Conservation (phyloP, 257 asterid genomes). For the Solanum megistacrolobum region DNA sequence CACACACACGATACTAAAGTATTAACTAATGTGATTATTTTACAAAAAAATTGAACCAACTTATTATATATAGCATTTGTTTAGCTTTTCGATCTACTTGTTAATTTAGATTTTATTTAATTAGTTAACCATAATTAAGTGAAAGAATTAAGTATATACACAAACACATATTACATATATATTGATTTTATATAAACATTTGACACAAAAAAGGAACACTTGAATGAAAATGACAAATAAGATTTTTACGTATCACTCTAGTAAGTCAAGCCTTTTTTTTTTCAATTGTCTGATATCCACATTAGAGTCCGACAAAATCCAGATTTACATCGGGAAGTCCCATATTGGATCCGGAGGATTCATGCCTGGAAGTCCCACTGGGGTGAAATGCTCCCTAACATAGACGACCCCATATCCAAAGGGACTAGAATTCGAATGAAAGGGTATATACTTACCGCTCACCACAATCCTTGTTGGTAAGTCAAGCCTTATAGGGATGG, state of each 20-base stretch:
- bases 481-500: not conserved
- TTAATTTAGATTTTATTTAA: not conserved
- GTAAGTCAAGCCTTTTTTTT: not conserved
- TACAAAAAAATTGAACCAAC: not conserved
- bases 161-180: too few species aligned
- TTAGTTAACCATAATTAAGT: not conserved
- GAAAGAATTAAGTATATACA: not conserved
- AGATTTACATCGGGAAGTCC: rapidly evolving
- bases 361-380: too few species aligned
- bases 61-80: not conserved
- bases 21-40: not conserved
- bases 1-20: not conserved
- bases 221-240: too few species aligned
- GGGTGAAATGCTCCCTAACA: too few species aligned
- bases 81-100: not conserved
- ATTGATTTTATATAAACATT: too few species aligned
- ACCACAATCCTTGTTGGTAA: too few species aligned
- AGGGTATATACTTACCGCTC: too few species aligned
- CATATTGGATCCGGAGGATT: too few species aligned
- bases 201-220: too few species aligned
- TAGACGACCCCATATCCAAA: too few species aligned
- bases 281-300: rapidly evolving
- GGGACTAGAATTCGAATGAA: too few species aligned
- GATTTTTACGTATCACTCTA: not conserved
- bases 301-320: too few species aligned